Conservation (phyloP, 106 monocot genomes). For the Allium fistulosum region DNA sequence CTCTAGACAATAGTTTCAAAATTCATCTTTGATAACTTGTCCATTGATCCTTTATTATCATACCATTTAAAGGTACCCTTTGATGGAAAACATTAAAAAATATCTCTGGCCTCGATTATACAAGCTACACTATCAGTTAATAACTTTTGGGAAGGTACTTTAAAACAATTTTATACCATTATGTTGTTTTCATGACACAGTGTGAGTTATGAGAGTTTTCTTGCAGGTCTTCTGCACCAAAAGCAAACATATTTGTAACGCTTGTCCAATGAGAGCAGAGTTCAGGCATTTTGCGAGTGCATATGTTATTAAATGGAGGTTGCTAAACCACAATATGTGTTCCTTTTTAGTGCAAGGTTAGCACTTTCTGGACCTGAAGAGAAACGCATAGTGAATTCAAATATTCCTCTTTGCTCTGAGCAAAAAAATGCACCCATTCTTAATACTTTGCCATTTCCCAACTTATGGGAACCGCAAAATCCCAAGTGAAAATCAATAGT, state of each 20-base stretch:
- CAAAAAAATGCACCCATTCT: no score
- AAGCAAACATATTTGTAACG: constrained; percentile 72
- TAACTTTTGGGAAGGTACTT: constrained; percentile 73
- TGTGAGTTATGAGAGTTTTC: constrained; percentile 2
- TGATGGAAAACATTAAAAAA: no score
- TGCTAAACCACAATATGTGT: constrained; percentile 2
- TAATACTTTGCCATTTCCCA: constrained; percentile 20
- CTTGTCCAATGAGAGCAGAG: constrained; percentile 69
- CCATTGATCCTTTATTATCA: no score
- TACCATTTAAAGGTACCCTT: no score
- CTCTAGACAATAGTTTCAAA: no score
- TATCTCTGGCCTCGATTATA: no score
- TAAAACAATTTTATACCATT: no score
- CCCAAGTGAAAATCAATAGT: constrained; percentile 2
- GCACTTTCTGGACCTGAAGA: constrained; percentile 66
- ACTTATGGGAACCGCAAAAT: constrained; percentile 15
- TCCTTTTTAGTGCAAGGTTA: constrained; percentile 53
- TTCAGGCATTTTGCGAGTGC: constrained; percentile 85
- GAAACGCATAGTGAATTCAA: no score
- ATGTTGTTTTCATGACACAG: no score
- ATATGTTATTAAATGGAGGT: constrained; percentile 10
- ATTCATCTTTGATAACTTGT: no score
- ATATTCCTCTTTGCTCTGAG: no score
- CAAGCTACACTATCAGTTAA: constrained; percentile 77
- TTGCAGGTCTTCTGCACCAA: constrained; percentile 78